Evolutionary conservation across 495 filamentous ascomycete genomes (phyloP), one percentile per base, ranked within the genome.

Genomic region (Penicillium subrubescens): DNA sequence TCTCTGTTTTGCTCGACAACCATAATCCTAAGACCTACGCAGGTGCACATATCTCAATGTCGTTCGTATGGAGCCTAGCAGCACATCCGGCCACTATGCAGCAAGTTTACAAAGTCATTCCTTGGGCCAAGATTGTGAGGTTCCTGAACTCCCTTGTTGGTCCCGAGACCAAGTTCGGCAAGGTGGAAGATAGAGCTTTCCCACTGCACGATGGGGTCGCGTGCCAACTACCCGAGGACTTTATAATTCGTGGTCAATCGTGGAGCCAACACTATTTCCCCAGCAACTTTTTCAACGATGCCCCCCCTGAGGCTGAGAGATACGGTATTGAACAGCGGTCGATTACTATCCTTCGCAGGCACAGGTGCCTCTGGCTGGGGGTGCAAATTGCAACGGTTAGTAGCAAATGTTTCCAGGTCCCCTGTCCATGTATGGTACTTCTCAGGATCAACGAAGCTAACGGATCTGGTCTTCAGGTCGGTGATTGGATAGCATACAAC

Each of bases 191-290:
- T 31, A 70, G 81, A 41, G 66, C 67, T 0, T 90, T 91, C 52
- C 88, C 86, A 0, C 71, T 81, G 8, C 79, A 87, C 2, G 83
- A 87, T 46, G 84, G 80, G 17, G 55, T 57, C 10, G 78, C 70
- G 10, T 78, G 84, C 21, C 92, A 92, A 10, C 71, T 97, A 0
- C 88, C 92, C 0, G 95, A 97, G 65, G 94, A 98, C 29, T 31
- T 31, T 31, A 2, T 31, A 2, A 2, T 31, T 31, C 29, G 29
- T 6, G 29, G 29, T 31, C 65, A 93, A 21, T 70, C 88, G 5
- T 96, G 89, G 87, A 85, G 84, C 5, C 83, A 88, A 46, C 71
- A 76, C 14, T 91, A 93, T 61, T 95, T 88, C 60, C 91, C 92
- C 0, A 64, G 78, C 1, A 73, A 79, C 2, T 97, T 89, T 83